Conservation (phyloP, 768 basidiomycete species). For the Neoboletus magnificus region DNA sequence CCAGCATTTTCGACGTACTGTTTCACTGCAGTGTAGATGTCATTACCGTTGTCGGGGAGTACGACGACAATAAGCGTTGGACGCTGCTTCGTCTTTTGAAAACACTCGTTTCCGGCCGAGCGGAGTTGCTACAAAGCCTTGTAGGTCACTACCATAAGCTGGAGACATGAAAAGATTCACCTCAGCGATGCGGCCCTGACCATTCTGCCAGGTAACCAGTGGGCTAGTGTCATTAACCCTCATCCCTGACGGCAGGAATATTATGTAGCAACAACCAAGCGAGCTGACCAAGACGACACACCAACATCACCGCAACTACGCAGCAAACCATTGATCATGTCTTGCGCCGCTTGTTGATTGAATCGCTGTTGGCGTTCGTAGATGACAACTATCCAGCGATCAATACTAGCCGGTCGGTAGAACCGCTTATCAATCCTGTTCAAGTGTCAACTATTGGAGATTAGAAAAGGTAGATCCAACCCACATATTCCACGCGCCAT, state of each 20-base stretch:
- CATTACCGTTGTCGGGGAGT: slow-evolving; percentile 70
- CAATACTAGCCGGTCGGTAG: slow-evolving; percentile 50
- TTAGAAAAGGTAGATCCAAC: slow-evolving; percentile 10
- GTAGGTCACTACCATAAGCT: background rate
- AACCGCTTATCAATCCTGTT: slow-evolving; percentile 70
- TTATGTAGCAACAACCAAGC: background rate
- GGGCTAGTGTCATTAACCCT: slow-evolving; percentile 43
- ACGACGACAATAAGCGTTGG: slow-evolving; percentile 65
- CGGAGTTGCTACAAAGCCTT: slow-evolving; percentile 41
- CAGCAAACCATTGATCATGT: slow-evolving; percentile 55
- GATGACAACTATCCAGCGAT: slow-evolving; percentile 60
- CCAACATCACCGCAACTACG: slow-evolving; percentile 54
- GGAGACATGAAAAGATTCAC: slow-evolving; percentile 24
- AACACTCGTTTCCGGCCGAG: slow-evolving; percentile 47
- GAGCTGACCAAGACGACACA: slow-evolving; percentile 32
- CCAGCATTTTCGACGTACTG: slow-evolving; percentile 49
- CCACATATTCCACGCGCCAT: slow-evolving; percentile 81
- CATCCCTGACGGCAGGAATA: slow-evolving; percentile 47
- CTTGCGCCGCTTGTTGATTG: slow-evolving; percentile 40
- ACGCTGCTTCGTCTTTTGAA: slow-evolving; percentile 34
- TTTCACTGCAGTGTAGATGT: slow-evolving; percentile 75
- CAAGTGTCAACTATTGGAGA: slow-evolving; percentile 3
- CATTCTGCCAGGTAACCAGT: slow-evolving; percentile 52
- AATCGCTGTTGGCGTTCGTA: slow-evolving; percentile 66
- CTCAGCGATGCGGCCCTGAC: slow-evolving; percentile 51